phyloP scores from a whole-genome alignment of 1,284 basidiomycete genomes.

The Chondrostereum purpureum region DNA sequence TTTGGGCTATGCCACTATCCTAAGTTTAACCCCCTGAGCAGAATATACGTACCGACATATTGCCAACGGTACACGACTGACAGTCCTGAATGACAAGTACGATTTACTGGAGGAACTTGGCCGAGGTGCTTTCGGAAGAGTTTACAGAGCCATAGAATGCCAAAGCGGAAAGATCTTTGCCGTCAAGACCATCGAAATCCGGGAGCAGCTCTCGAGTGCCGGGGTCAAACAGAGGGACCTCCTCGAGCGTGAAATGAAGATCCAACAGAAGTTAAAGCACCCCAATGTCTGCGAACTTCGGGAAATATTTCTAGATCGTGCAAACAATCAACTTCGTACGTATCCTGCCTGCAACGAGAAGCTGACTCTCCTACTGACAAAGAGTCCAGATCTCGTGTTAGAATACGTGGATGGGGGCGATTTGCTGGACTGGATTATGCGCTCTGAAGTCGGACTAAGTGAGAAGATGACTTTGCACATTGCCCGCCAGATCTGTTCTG shows the following conservation, averaged over 20 bases:
- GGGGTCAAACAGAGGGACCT: slow-evolving; percentile 22
- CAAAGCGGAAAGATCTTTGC: slow-evolving; percentile 59
- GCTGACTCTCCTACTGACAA: slow-evolving; percentile 47
- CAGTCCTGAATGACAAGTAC: slow-evolving; percentile 56
- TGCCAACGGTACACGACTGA: slow-evolving; percentile 38
- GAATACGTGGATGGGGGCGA: slow-evolving; percentile 85
- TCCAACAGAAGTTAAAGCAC: slow-evolving; percentile 71
- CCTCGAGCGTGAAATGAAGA: slow-evolving; percentile 72
- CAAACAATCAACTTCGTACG: no score
- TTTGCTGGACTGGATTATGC: slow-evolving; percentile 76
- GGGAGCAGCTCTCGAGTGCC: slow-evolving; percentile 6
- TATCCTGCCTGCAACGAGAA: slow-evolving; percentile 56
- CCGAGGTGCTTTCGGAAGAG: slow-evolving; percentile 75
- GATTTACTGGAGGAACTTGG: slow-evolving; percentile 65
- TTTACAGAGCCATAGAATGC: slow-evolving; percentile 62
- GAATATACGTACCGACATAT: slow-evolving; percentile 31
- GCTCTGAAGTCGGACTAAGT: no score
- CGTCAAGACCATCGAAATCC: slow-evolving; percentile 68
- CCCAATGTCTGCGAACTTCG: slow-evolving; percentile 78
- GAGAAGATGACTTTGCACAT: slow-evolving; percentile 50
- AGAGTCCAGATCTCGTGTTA: slow-evolving; percentile 59
- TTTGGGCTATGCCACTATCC: slow-evolving; percentile 13
- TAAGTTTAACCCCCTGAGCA: slow-evolving; percentile 4
- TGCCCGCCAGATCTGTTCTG: slow-evolving; percentile 70
- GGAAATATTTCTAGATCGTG: slow-evolving; percentile 78